phyloP scores from a whole-genome alignment of 169 alveolate genomes.

The Cryptosporidium viatorum region DNA sequence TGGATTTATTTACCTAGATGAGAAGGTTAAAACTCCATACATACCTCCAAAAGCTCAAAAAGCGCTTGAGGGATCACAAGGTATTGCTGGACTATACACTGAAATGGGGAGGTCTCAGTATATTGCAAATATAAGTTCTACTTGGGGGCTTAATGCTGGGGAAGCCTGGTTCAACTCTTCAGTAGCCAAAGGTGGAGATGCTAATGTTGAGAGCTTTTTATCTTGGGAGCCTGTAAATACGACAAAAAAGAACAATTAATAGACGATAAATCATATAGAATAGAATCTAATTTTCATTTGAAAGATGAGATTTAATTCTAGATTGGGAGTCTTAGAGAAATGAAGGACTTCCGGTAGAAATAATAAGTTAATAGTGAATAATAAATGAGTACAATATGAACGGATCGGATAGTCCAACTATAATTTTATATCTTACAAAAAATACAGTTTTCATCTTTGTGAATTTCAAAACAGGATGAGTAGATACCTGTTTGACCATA shows the following conservation, averaged over 20 bases:
- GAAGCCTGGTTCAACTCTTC: slow-evolving; percentile 71
- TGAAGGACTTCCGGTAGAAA: not conserved
- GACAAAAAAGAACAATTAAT: slow-evolving; percentile 1
- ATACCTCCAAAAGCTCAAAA: slow-evolving; percentile 50
- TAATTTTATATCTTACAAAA: slow-evolving; percentile 25
- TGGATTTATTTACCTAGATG: slow-evolving; percentile 51
- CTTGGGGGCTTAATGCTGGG: slow-evolving; percentile 72
- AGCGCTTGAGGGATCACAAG: slow-evolving; percentile 39
- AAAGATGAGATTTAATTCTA: not conserved
- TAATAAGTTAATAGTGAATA: not conserved
- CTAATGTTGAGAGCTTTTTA: slow-evolving; percentile 62
- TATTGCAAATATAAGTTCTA: slow-evolving; percentile 27
- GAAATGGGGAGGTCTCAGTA: slow-evolving; percentile 66
- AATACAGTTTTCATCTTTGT: slow-evolving; percentile 47
- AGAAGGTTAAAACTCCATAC: slow-evolving; percentile 36
- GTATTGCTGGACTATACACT: slow-evolving; percentile 66
- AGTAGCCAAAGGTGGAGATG: slow-evolving; percentile 63
- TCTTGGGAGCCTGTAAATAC: slow-evolving; percentile 71
- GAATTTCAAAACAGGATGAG: slow-evolving; percentile 15
- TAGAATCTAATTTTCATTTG: not conserved
- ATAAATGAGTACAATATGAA: not conserved
- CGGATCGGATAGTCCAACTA: not conserved
- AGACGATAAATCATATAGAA: not conserved
- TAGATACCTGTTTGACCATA: slow-evolving; percentile 62
- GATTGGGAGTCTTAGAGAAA: not conserved